Evolutionary conservation across 306 rosid genomes (phyloP).

Genomic region (Bauhinia variegata): DNA sequence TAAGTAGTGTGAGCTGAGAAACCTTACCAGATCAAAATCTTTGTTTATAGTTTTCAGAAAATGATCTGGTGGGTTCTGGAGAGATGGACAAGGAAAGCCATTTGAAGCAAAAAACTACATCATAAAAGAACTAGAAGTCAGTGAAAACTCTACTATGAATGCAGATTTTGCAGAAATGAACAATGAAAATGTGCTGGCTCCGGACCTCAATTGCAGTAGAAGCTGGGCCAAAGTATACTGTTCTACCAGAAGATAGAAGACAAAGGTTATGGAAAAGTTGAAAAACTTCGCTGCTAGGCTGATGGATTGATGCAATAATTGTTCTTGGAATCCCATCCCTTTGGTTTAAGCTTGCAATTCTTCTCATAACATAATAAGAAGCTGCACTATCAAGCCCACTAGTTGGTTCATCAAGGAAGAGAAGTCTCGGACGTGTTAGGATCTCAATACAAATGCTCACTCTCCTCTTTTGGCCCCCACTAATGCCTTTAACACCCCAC

Average conservation of each 20-base stretch:
- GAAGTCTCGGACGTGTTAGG: slow-evolving; percentile 47
- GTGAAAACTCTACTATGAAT: background rate
- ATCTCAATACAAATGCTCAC: slow-evolving; percentile 57
- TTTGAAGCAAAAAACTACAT: slow-evolving; percentile 64
- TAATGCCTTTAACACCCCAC: slow-evolving; percentile 49
- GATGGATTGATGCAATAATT: slow-evolving; percentile 68
- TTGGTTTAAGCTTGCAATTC: slow-evolving; percentile 49
- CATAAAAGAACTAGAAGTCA: slow-evolving; percentile 1
- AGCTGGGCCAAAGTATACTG: slow-evolving; percentile 76
- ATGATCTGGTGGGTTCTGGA: slow-evolving; percentile 77
- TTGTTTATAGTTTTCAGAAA: slow-evolving; percentile 72
- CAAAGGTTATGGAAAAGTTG: slow-evolving; percentile 69
- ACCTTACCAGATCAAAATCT: slow-evolving; percentile 70
- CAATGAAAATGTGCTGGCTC: background rate
- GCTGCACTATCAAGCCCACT: slow-evolving; percentile 85
- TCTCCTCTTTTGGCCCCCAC: slow-evolving; percentile 56
- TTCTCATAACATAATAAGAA: slow-evolving; percentile 69
- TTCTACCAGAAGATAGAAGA: slow-evolving; percentile 64
- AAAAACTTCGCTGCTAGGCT: slow-evolving; percentile 72
- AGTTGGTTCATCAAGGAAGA: slow-evolving; percentile 59
- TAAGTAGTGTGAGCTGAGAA: too few relatives aligned
- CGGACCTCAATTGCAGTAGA: slow-evolving; percentile 58
- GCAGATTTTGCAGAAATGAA: too few relatives aligned
- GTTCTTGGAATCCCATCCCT: slow-evolving; percentile 49
- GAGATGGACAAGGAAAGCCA: slow-evolving; percentile 72